A percentile compares a stretch with the other conserved stretches of the same genome.
Evolutionary conservation across 495 filamentous ascomycete species (phyloP).

Genomic region (Penicillium steckii): DNA sequence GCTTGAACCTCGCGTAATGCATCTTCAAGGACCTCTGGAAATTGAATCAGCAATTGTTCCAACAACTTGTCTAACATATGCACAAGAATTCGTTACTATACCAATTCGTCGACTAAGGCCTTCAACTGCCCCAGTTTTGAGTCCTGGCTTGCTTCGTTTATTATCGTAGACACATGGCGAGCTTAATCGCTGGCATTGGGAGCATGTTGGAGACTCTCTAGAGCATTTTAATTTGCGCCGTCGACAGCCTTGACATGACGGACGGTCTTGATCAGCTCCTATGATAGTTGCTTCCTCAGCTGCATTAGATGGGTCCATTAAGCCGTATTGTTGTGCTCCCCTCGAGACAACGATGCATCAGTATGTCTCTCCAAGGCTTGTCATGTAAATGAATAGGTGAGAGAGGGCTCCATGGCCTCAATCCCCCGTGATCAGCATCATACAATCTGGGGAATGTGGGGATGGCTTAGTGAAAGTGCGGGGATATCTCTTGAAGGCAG

Average conservation of each 20-base stretch:
- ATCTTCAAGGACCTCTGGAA: slow-evolving; percentile 10
- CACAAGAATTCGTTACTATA: background rate
- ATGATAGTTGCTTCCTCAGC: background rate
- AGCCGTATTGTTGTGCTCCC: background rate
- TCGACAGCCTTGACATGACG: slow-evolving; percentile 6
- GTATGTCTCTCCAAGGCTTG: background rate
- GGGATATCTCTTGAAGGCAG: background rate
- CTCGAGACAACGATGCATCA: background rate
- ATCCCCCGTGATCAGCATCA: background rate
- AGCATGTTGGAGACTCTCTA: background rate
- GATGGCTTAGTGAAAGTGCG: background rate
- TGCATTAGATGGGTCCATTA: background rate
- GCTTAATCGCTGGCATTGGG: slow-evolving; percentile 2
- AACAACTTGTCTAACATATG: background rate
- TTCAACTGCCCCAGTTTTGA: slow-evolving; percentile 28
- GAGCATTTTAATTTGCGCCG: slow-evolving; percentile 5
- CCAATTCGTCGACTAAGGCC: slow-evolving; percentile 24
- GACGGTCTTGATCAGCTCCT: background rate
- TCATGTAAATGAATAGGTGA: background rate
- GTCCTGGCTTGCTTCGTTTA: slow-evolving; percentile 21
- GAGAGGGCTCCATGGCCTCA: no score
- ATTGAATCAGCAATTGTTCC: background rate
- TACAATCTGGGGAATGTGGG: background rate
- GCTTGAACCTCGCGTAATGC: slow-evolving; percentile 2
- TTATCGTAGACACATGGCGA: slow-evolving; percentile 18